Percentiles rank a stretch among this genome's conserved stretches.
Conservation (phyloP, 768 basidiomycete genomes). For the Boletus rubescentipes region DNA sequence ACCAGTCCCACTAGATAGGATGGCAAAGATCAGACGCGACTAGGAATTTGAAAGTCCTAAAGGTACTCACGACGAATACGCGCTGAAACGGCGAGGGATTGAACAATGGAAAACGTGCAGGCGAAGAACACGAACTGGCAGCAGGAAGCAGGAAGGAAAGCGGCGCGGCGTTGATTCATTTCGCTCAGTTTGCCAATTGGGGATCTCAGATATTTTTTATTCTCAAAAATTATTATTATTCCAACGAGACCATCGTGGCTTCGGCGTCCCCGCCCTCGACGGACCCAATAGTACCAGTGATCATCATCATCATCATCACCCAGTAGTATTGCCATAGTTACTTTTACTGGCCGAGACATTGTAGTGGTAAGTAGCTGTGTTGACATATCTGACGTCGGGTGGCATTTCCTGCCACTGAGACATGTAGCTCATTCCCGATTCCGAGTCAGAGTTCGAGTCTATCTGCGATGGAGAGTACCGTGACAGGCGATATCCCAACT, state of each 20-base stretch:
- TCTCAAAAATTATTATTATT: not conserved
- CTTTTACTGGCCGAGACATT: not conserved
- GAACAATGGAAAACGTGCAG: constrained; percentile 5
- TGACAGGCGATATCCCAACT: too few species aligned
- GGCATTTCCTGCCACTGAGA: constrained; percentile 3
- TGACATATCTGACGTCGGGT: not conserved
- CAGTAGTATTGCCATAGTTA: not conserved
- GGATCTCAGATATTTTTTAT: constrained; percentile 3
- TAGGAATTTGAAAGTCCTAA: too few species aligned
- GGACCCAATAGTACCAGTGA: not conserved
- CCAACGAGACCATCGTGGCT: too few species aligned
- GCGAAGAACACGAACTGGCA: not conserved
- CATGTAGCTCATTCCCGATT: too few species aligned
- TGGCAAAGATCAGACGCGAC: constrained; percentile 1
- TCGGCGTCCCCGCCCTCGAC: not conserved
- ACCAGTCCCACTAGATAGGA: constrained; percentile 16
- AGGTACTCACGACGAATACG: constrained; percentile 7
- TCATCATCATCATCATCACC: not conserved
- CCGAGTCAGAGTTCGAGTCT: too few species aligned
- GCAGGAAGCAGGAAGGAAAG: constrained; percentile 3
- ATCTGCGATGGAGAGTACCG: too few species aligned
- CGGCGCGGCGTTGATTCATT: not conserved
- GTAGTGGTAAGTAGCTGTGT: not conserved
- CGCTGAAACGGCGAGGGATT: constrained; percentile 5
- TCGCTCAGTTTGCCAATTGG: constrained; percentile 5